Base-by-base conservation (phyloP, 805 yeast genomes). In the Metschnikowia reukaufii region DNA sequence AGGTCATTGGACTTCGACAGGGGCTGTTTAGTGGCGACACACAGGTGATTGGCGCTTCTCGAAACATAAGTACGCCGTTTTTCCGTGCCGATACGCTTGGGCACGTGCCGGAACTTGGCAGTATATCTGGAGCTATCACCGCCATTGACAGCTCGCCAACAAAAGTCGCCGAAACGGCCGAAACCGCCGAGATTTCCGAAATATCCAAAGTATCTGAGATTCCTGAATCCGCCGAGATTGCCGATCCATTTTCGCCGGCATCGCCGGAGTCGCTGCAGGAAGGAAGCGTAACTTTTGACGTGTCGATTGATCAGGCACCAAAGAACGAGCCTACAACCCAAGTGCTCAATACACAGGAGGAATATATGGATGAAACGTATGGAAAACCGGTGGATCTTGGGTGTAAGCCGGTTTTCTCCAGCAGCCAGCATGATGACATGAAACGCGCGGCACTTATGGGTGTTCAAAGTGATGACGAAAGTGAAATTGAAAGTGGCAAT, bases 301-400 rank as follows among this genome's bases (percentile, higher is more conserved):
- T 39, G 3, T 39, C 48, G 3, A 33, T 25, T 15, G 44, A 27
- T 5, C 21, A 35, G 6, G 18, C 8, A 10, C 12, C 37, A 2
- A 19, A 13, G 10, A 8, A 16, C 7, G 58, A 49, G 34, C 52
- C 65, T 18, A 52, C 68, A n/a, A 57, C 66, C 6, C 74, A 72
- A 47, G 76, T 72, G 29, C 45, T 55, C 31, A 63, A 63, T 35
- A 63, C 67, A 6, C 67, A 63, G 42, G 67, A 63, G 36, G 60
- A 55, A 27, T 33, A 49, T 23, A 47, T 48, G 20, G 52, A 51
- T 17, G 35, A 33, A 6, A 45, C 36, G 9, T 27, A 35, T 8
- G 39, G 33, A n/a, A 23, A 34, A 12, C 30, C 44, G 7, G 53
- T 49, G 31, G 57, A 51, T 46, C 45, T 55, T 4, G 47, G 48